These are phyloP conservation scores for Xylariaceae sp. DNA, from an alignment of 2,329 filamentous ascomycete genomes.

Conservation along the genomic window DNA sequence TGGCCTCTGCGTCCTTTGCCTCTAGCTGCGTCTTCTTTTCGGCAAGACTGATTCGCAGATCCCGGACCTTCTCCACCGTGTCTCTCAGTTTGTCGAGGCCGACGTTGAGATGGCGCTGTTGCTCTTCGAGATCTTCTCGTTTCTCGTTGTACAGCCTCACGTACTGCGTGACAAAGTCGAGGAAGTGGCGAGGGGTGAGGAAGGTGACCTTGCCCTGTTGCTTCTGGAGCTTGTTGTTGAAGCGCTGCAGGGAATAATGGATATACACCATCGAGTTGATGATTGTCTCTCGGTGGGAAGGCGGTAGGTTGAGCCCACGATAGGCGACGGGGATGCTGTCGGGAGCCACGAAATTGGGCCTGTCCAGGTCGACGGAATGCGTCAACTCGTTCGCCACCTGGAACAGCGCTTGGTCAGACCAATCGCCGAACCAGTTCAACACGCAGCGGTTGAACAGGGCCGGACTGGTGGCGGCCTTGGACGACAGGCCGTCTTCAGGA, in stretches of 20 bases:
- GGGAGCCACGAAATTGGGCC: constrained; percentile 75
- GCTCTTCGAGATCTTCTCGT: constrained; percentile 95
- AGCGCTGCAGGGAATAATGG: constrained; percentile 85
- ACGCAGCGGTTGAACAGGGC: constrained; percentile 99
- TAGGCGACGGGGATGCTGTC: constrained; percentile 93
- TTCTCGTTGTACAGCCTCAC: constrained; percentile 97
- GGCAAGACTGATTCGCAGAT: constrained; percentile 82
- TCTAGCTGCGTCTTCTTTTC: constrained; percentile 93
- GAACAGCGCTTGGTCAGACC: constrained; percentile 98
- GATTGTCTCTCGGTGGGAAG: constrained; percentile 84
- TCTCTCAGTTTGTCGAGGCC: constrained; percentile 95
- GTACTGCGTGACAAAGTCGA: constrained; percentile 97
- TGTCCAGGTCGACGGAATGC: constrained; percentile 90
- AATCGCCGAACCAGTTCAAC: constrained; percentile 99
- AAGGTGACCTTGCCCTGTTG: constrained; percentile 92
- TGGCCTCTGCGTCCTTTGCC: constrained; percentile 89
- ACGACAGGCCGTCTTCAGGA: constrained; percentile 87
- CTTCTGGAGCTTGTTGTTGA: constrained; percentile 82
- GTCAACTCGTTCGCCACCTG: constrained; percentile 95
- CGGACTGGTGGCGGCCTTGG: constrained; percentile 94
- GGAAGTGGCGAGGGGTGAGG: constrained; percentile 91
- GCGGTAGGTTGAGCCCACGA: constrained; percentile 74
- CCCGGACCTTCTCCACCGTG: constrained; percentile 94
- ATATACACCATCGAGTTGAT: constrained; percentile 99
- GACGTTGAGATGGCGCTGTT: constrained; percentile 96